These are phyloP conservation scores for Echinosophora koreensis DNA, from an alignment of 306 rosid genomes.

Conservation along the genomic window DNA sequence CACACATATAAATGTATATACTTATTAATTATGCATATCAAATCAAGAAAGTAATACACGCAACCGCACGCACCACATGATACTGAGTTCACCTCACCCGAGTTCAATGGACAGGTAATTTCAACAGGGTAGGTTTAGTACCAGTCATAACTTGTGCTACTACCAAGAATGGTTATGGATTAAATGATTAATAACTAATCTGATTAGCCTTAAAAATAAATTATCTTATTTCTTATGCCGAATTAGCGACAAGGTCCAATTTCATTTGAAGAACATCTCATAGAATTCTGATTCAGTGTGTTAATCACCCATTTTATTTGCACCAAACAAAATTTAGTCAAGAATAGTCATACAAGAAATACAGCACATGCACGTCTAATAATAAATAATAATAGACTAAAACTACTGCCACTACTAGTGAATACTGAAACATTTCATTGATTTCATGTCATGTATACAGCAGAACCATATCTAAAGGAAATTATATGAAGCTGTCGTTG, in stretches of 20 bases:
- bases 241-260: not conserved
- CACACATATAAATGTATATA: not conserved
- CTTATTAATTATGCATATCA: slow-evolving; percentile 33
- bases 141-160: slow-evolving; percentile 29
- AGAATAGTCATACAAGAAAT: not conserved
- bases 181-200: not conserved
- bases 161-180: not conserved
- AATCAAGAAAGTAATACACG: slow-evolving; percentile 51
- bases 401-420: not conserved
- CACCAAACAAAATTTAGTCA: not conserved
- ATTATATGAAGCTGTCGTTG: slow-evolving; percentile 51
- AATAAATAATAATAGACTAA: too few relatives aligned
- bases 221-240: slow-evolving; percentile 2
- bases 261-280: not conserved
- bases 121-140: slow-evolving; percentile 19
- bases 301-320: not conserved
- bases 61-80: slow-evolving; percentile 54
- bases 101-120: slow-evolving; percentile 34
- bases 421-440: slow-evolving; percentile 29
- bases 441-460: slow-evolving; percentile 8
- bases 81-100: slow-evolving; percentile 45
- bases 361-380: slow-evolving; percentile 38
- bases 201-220: not conserved
- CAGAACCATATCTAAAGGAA: slow-evolving; percentile 6
- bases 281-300: not conserved